These are phyloP conservation scores for Rutstroemia sp. DNA, from an alignment of 2,329 filamentous ascomycete species.

Conservation along the genomic window DNA sequence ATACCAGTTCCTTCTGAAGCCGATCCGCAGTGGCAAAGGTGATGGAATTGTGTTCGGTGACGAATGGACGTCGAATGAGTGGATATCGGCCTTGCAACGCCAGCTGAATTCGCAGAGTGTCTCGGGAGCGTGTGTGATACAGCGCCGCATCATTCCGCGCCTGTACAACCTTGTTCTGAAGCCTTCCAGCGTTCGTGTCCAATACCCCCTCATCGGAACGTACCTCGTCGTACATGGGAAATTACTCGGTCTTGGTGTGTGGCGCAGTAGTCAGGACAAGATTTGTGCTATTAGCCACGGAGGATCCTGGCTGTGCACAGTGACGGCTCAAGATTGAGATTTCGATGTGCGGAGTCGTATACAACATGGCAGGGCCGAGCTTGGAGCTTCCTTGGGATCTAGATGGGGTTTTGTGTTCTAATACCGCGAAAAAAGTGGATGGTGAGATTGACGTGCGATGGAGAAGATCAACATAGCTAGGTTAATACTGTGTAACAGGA, in stretches of 20 bases:
- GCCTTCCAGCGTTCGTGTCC: background rate
- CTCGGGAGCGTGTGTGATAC: background rate
- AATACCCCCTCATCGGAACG: background rate
- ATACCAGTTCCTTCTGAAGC: background rate
- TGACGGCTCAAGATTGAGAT: background rate
- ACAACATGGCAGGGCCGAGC: no score
- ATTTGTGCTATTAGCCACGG: background rate
- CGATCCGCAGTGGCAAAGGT: background rate
- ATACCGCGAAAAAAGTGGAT: no score
- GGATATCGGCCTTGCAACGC: background rate
- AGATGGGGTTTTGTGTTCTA: no score
- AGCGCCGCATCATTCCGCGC: background rate
- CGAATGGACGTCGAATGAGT: background rate
- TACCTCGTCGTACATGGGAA: background rate
- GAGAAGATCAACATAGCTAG: no score
- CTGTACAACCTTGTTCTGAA: background rate
- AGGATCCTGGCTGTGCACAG: background rate
- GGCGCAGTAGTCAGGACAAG: background rate
- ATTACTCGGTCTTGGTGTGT: background rate
- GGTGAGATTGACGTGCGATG: no score
- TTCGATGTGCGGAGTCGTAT: no score
- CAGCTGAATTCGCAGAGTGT: background rate
- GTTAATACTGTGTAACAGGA: no score
- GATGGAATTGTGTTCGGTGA: background rate
- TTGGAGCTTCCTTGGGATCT: no score